These are phyloP conservation scores for Rozella allomycis DNA, from an alignment of 371 early-diverging fungal genomes.

Conservation along the genomic window DNA sequence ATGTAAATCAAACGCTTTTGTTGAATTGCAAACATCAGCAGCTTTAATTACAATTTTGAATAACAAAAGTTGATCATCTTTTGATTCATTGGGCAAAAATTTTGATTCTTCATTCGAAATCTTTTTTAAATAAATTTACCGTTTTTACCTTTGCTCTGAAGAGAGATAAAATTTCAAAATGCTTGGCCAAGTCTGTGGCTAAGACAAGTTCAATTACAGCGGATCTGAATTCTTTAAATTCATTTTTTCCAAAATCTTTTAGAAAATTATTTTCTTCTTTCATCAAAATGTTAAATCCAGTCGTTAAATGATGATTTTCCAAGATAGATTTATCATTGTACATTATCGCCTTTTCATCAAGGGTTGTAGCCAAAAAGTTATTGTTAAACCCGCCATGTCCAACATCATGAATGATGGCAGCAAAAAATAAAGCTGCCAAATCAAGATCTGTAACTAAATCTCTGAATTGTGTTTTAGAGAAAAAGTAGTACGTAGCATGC, in stretches of 20 bases:
- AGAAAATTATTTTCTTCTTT: constrained; percentile 8
- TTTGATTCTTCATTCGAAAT: neutral
- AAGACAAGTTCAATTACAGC: constrained; percentile 2
- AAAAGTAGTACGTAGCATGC: constrained; percentile 48
- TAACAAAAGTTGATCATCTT: constrained; percentile 26
- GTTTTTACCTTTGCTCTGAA: constrained; percentile 1
- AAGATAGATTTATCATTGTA: constrained; percentile 82
- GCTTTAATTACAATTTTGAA: constrained; percentile 53
- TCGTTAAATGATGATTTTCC: constrained; percentile 77
- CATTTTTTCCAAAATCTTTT: neutral
- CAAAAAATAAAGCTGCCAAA: constrained; percentile 44
- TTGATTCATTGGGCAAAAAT: constrained; percentile 2
- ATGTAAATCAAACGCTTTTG: constrained; percentile 13
- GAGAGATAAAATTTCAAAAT: constrained; percentile 2
- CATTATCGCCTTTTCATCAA: constrained; percentile 56
- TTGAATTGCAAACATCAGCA: constrained; percentile 52
- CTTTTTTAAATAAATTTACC: neutral
- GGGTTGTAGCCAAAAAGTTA: constrained; percentile 33
- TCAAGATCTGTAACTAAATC: constrained; percentile 29
- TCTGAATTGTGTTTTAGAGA: constrained; percentile 28
- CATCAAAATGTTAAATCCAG: constrained; percentile 52
- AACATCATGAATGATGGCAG: constrained; percentile 59
- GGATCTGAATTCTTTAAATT: constrained; percentile 1
- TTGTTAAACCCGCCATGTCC: constrained; percentile 73
- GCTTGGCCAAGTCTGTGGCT: constrained; percentile 4